Base-by-base conservation (phyloP, 2,329 filamentous ascomycete genomes). In the Trichophyton simii region DNA sequence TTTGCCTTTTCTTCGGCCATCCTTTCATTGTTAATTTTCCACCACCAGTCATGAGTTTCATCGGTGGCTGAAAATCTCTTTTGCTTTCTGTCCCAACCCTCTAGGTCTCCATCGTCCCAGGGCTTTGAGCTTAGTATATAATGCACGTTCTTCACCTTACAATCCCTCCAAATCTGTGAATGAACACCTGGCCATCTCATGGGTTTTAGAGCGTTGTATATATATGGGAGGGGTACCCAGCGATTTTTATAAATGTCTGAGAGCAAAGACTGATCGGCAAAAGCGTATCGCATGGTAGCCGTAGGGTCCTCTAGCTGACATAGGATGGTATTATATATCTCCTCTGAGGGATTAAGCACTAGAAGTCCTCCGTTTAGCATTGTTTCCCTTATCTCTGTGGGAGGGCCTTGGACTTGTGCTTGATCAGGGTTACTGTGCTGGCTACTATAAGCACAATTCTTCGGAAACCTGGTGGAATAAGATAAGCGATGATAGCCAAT, bases 151-250 rank as follows among this genome's bases (percentile, higher is more conserved):
- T 84, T 85, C 20, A 85, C 80, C 66, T 78, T 69, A 18, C 80
- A 78, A 64, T 86, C 83, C 62, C 77, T 73, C 83, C 83, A 86
- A 61, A 86, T 84, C 31, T 76, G 72, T 65, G 80, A 75, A 67
- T 85, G 82, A 61, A 84, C 80, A 8, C 78, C 79, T 65, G 80
- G 71, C 74, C 76, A 79, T 60, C 82, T 71, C 69, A 84, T 62
- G n/a, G 82, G 83, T 73, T 83, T 84, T 58, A 85, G 71, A 48
- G 82, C 82, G 67, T 85, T 85, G 72, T 85, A 85, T 6, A 79
- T 77, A 66, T 85, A 85, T 15, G 82, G 82, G 60, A 85, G 68
- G 2, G 78, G 72, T 3, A 84, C 80, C 82, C 82, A 85, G 22
- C 82, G 76, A 0, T 78, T 80, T 34, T 75, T 68, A 69, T 84